Percentiles rank a stretch among this genome's conserved stretches.
Conservation (phyloP, 2,329 filamentous ascomycete genomes). For the Hypoxylon sp. region DNA sequence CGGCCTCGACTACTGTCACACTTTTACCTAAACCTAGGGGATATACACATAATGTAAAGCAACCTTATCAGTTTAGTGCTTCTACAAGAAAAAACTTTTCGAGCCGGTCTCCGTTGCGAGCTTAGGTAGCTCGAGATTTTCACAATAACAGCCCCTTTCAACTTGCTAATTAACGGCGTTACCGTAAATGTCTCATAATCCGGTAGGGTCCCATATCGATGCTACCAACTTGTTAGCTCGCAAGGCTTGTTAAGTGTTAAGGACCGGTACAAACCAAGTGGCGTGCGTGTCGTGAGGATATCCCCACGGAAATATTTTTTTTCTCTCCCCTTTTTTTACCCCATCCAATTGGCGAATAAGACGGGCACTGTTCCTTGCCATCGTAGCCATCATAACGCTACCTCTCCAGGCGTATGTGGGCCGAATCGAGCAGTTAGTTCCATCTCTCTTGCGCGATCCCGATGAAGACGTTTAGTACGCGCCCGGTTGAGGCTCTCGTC, state of each 20-base stretch:
- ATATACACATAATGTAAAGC: background rate
- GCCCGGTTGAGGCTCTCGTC: conserved; percentile 25
- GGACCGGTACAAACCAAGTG: conserved; percentile 24
- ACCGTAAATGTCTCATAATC: conserved; percentile 40
- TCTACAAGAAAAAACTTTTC: conserved; percentile 31
- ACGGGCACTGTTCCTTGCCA: background rate
- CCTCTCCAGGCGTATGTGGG: conserved; percentile 13
- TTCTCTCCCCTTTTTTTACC: conserved; percentile 11
- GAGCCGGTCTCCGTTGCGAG: conserved; percentile 2
- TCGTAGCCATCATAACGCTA: conserved; percentile 12
- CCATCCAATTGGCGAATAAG: conserved; percentile 2
- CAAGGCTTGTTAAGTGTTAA: background rate
- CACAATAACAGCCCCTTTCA: background rate
- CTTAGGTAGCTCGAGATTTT: conserved; percentile 17
- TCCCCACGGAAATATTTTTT: conserved; percentile 38
- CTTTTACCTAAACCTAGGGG: conserved; percentile 6
- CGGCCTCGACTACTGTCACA: conserved; percentile 19
- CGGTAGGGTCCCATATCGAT: conserved; percentile 12
- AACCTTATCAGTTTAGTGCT: background rate
- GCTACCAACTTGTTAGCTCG: conserved; percentile 6
- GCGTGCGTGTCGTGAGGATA: conserved; percentile 30
- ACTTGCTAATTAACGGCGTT: conserved; percentile 16
- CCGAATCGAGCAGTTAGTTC: conserved; percentile 21
- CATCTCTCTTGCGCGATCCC: conserved; percentile 19
- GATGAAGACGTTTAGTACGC: conserved; percentile 14